Evolutionary conservation across 768 basidiomycete genomes (phyloP).

Genomic region (Russula vinacea): DNA sequence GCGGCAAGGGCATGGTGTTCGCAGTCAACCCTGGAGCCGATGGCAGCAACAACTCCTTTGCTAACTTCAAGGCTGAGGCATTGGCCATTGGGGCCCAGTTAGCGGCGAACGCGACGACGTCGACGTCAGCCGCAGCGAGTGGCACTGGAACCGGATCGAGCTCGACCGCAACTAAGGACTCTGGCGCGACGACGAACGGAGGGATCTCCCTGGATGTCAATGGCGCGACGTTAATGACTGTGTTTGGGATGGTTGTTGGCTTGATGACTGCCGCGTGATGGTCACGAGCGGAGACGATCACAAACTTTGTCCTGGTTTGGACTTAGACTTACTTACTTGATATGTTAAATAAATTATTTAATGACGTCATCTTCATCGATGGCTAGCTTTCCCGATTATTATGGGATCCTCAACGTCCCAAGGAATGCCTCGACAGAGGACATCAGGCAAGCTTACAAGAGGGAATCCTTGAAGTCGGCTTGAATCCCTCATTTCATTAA

Average conservation of each 20-base stretch:
- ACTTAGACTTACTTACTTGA: neutral
- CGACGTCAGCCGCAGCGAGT: too few species aligned
- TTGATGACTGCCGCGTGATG: neutral
- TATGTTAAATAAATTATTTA: too few species aligned
- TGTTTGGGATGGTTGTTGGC: neutral
- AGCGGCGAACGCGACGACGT: too few species aligned
- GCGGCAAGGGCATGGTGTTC: constrained; percentile 35
- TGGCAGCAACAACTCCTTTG: too few species aligned
- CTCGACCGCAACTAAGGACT: neutral
- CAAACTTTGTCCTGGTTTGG: neutral
- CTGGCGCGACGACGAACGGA: neutral
- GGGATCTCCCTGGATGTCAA: neutral
- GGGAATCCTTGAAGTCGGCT: constrained; percentile 66
- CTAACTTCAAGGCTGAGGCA: too few species aligned
- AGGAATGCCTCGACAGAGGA: constrained; percentile 65
- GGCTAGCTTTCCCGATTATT: constrained; percentile 81
- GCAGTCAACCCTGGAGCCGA: constrained; percentile 32
- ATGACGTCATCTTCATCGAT: constrained; percentile 37
- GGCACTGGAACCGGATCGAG: too few species aligned
- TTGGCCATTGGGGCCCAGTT: too few species aligned
- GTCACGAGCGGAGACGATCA: neutral
- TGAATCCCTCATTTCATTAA: neutral
- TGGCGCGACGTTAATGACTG: neutral
- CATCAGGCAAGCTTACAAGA: constrained; percentile 73
- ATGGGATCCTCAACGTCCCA: constrained; percentile 55